Evolutionary conservation across 169 alveolate genomes (phyloP).

Genomic region (Theileria sp.): DNA sequence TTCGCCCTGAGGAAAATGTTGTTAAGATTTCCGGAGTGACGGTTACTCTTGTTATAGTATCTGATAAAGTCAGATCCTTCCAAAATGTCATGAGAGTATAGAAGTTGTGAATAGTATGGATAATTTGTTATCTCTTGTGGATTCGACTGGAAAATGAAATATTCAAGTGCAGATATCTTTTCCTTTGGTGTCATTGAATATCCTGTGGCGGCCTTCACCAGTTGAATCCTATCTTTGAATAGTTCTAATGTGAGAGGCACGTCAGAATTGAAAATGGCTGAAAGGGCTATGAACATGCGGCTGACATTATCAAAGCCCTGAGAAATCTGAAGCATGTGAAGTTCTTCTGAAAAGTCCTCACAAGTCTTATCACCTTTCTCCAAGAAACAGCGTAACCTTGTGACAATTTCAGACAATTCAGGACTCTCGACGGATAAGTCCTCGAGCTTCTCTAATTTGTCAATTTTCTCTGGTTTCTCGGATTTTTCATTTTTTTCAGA

Average conservation of each 20-base stretch:
- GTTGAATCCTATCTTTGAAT: constrained; percentile 67
- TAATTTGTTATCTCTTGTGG: constrained; percentile 69
- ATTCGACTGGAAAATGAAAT: constrained; percentile 73
- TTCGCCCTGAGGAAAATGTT: constrained; percentile 65
- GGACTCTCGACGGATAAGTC: constrained; percentile 72
- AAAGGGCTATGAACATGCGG: constrained; percentile 74
- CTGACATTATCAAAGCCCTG: constrained; percentile 84
- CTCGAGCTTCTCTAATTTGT: constrained; percentile 52
- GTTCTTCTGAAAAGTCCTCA: constrained; percentile 82
- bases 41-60: constrained; percentile 62
- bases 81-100: constrained; percentile 77
- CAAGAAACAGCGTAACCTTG: constrained; percentile 71
- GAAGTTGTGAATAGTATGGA: constrained; percentile 79
- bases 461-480: constrained; percentile 43
- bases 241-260: constrained; percentile 43
- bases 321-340: constrained; percentile 87
- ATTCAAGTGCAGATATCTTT: constrained; percentile 76
- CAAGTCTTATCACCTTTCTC: constrained; percentile 67
- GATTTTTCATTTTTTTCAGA: constrained; percentile 58
- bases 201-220: constrained; percentile 68
- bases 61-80: constrained; percentile 77
- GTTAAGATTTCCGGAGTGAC: constrained; percentile 51
- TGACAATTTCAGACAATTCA: constrained; percentile 79
- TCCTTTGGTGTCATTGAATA: constrained; percentile 76
- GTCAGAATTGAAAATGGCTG: constrained; percentile 70